Conservation (phyloP, 805 yeast species). For the Sugiyamaella marilandica region DNA sequence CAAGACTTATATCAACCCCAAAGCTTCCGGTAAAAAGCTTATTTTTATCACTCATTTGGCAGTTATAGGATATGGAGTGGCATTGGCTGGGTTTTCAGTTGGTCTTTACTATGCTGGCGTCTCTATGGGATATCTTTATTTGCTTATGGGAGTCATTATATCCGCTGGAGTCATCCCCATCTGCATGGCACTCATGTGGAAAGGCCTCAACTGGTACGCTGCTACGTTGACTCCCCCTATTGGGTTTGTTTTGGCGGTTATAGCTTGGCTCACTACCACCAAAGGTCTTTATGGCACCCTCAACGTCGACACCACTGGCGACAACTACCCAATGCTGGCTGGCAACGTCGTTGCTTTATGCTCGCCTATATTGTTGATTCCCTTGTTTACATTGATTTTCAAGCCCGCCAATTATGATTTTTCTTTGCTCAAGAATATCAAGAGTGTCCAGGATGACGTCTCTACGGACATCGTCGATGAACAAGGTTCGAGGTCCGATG, state of each 20-base stretch:
- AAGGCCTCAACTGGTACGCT: constrained; percentile 58
- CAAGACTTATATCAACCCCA: constrained; percentile 73
- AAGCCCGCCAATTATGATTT: constrained; percentile 75
- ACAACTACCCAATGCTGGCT: constrained; percentile 81
- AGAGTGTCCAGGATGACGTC: constrained; percentile 61
- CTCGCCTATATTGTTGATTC: constrained; percentile 63
- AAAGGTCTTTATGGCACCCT: constrained; percentile 42
- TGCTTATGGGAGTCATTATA: constrained; percentile 84
- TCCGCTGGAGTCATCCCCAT: constrained; percentile 83
- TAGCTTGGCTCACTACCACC: constrained; percentile 53
- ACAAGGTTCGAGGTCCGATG: constrained; percentile 11
- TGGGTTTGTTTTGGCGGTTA: constrained; percentile 69
- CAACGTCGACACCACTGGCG: constrained; percentile 69
- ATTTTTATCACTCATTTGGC: constrained; percentile 64
- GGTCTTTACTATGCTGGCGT: constrained; percentile 79
- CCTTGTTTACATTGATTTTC: constrained; percentile 58
- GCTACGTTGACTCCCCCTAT: constrained; percentile 73
- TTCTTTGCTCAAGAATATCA: constrained; percentile 53
- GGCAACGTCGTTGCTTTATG: constrained; percentile 82
- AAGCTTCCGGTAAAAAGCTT: constrained; percentile 68
- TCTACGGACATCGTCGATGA: constrained; percentile 43
- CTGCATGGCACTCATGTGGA: constrained; percentile 63
- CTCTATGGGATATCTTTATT: constrained; percentile 82
- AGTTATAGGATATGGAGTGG: constrained; percentile 54
- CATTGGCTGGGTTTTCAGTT: constrained; percentile 78